phyloP scores from a whole-genome alignment of 495 filamentous ascomycete genomes.

The Neohortaea acidophila region DNA sequence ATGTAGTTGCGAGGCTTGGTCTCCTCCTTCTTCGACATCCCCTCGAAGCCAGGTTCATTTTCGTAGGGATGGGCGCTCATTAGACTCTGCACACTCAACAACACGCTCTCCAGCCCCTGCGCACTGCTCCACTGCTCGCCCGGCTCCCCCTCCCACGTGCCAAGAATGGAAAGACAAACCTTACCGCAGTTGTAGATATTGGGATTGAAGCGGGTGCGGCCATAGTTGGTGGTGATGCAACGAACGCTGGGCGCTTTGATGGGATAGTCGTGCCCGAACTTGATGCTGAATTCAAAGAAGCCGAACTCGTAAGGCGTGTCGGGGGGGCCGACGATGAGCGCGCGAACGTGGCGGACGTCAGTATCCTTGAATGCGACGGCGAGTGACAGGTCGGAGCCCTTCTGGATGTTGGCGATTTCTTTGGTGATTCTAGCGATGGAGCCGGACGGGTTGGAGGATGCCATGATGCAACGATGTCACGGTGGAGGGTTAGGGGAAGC shows the following conservation, averaged over 20 bases:
- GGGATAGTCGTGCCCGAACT: slow-evolving; percentile 58
- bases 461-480: slow-evolving; percentile 63
- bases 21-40: slow-evolving; percentile 48
- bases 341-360: slow-evolving; percentile 77
- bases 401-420: slow-evolving; percentile 74
- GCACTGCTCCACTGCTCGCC: slow-evolving; percentile 94
- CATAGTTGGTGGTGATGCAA: slow-evolving; percentile 72
- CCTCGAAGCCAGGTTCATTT: slow-evolving; percentile 88
- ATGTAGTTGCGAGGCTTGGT: slow-evolving; percentile 59
- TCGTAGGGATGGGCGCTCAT: slow-evolving; percentile 92
- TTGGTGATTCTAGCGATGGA: slow-evolving; percentile 25
- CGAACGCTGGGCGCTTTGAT: slow-evolving; percentile 61
- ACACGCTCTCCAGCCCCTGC: slow-evolving; percentile 83
- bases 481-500: too few relatives aligned
- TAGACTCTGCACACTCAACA: slow-evolving; percentile 90
- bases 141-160: slow-evolving; percentile 81
- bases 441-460: slow-evolving; percentile 27
- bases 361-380: slow-evolving; percentile 72
- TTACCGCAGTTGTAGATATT: slow-evolving; percentile 88
- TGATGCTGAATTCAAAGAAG: slow-evolving; percentile 59
- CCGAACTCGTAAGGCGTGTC: slow-evolving; percentile 95
- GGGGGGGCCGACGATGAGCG: slow-evolving; percentile 81
- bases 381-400: slow-evolving; percentile 65
- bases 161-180: slow-evolving; percentile 70
- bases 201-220: slow-evolving; percentile 80